Conservation (phyloP, 495 filamentous ascomycete species). For the Sabuloglossum arenarium region DNA sequence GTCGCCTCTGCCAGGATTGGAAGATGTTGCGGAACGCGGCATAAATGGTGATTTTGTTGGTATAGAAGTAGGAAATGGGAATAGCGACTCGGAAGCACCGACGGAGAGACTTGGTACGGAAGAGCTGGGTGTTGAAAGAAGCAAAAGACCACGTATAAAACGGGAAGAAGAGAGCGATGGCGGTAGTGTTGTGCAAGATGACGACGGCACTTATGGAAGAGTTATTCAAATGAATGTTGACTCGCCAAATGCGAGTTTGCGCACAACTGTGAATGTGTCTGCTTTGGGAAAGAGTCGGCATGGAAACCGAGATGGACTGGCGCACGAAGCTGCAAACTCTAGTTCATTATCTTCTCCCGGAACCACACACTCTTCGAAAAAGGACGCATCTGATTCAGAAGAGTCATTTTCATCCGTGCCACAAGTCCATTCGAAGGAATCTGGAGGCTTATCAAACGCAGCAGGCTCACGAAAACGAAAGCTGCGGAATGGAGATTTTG, state of each 20-base stretch:
- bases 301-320: slow-evolving; percentile 19
- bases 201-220: background rate
- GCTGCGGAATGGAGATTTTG: slow-evolving; percentile 3
- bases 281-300: slow-evolving; percentile 22
- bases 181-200: slow-evolving; percentile 21
- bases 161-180: slow-evolving; percentile 44
- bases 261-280: background rate
- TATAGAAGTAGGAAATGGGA: slow-evolving; percentile 21
- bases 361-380: slow-evolving; percentile 18
- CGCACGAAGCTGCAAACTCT: slow-evolving; percentile 12
- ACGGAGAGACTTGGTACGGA: slow-evolving; percentile 60
- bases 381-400: slow-evolving; percentile 16
- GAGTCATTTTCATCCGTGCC: slow-evolving; percentile 15
- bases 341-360: slow-evolving; percentile 31
- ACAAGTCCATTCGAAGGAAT: slow-evolving; percentile 3
- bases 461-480: slow-evolving; percentile 9
- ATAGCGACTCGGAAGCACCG: slow-evolving; percentile 59
- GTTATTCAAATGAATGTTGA: background rate
- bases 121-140: slow-evolving; percentile 45
- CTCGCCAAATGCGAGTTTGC: background rate
- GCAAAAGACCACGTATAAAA: slow-evolving; percentile 45
- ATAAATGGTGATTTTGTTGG: background rate
- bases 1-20: background rate
- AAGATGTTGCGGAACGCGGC: background rate
- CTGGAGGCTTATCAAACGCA: background rate